A percentile compares a stretch with the other conserved stretches of the same genome.
phyloP scores from a whole-genome alignment of 257 asterid species.

The Rehmannia glutinosa region DNA sequence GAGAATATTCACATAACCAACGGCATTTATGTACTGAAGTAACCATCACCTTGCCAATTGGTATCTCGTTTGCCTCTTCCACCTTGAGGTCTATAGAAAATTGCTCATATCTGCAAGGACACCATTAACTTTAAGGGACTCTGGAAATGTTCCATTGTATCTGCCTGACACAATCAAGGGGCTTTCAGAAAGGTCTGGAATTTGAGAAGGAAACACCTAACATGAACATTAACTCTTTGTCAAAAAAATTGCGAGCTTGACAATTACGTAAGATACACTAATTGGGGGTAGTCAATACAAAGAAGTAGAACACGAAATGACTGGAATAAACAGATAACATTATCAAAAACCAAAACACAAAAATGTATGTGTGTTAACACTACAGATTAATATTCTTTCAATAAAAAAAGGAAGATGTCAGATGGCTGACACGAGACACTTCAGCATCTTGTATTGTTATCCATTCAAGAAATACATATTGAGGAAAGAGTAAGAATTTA shows the following conservation, averaged over 20 bases:
- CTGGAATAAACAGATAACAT: neutral
- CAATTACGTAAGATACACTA: neutral
- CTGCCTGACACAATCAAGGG: slow-evolving; percentile 84
- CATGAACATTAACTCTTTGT: slow-evolving; percentile 23
- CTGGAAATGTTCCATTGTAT: slow-evolving; percentile 76
- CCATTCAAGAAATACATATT: neutral
- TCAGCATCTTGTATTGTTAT: neutral
- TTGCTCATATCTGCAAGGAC: slow-evolving; percentile 52
- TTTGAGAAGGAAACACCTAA: slow-evolving; percentile 79
- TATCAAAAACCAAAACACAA: neutral
- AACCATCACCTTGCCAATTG: slow-evolving; percentile 62
- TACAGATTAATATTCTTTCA: neutral
- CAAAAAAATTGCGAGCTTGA: slow-evolving; percentile 8
- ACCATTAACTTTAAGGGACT: slow-evolving; percentile 54
- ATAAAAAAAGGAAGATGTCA: neutral
- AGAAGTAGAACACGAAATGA: slow-evolving; percentile 1
- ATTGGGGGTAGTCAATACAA: neutral
- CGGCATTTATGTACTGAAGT: slow-evolving; percentile 5
- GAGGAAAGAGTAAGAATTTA: neutral
- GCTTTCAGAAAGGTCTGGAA: slow-evolving; percentile 78
- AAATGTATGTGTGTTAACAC: neutral
- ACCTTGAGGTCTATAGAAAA: slow-evolving; percentile 53
- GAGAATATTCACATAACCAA: neutral
- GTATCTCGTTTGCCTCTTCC: slow-evolving; percentile 58
- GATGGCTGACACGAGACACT: neutral